A percentile compares a stretch with the other conserved stretches of the same genome.
phyloP scores from a whole-genome alignment of 257 asterid genomes.

The Jacaranda copaia region DNA sequence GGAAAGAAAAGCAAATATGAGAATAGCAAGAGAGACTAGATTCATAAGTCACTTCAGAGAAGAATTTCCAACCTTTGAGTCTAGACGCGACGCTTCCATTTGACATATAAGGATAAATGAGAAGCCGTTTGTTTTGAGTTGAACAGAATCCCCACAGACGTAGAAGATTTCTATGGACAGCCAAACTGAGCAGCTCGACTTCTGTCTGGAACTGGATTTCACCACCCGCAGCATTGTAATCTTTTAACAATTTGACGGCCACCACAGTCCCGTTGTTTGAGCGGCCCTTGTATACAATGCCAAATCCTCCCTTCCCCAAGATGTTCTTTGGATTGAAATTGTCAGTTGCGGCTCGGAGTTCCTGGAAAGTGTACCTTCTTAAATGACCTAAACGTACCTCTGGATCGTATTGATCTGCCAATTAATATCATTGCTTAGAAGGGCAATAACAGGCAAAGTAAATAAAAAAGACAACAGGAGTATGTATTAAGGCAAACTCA shows the following conservation, averaged over 20 bases:
- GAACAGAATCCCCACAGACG: slow-evolving; percentile 92
- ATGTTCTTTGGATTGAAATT: slow-evolving; percentile 83
- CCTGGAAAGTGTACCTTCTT: slow-evolving; percentile 80
- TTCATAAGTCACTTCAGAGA: not conserved
- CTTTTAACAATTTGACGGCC: slow-evolving; percentile 93
- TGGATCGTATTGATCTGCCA: slow-evolving; percentile 88
- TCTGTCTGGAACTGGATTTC: slow-evolving; percentile 97
- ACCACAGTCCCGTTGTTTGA: slow-evolving; percentile 78
- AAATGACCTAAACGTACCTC: slow-evolving; percentile 93
- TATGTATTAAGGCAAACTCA: too few species aligned
- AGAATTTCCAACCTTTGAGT: slow-evolving; percentile 62
- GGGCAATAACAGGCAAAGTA: not conserved
- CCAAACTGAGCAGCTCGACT: slow-evolving; percentile 88
- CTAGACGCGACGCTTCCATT: slow-evolving; percentile 91
- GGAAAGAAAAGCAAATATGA: slow-evolving; percentile 22
- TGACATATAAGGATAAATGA: slow-evolving; percentile 85
- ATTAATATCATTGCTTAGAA: slow-evolving; percentile 13
- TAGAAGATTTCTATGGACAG: slow-evolving; percentile 91
- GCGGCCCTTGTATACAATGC: slow-evolving; percentile 84
- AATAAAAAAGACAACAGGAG: too few species aligned
- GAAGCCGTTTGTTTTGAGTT: slow-evolving; percentile 85
- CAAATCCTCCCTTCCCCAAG: slow-evolving; percentile 92
- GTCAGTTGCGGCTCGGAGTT: slow-evolving; percentile 84
- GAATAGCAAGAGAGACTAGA: not conserved
- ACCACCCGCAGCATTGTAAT: slow-evolving; percentile 82